Base-by-base conservation (phyloP, 208 protist genomes). In the Novymonas esmeraldas region DNA sequence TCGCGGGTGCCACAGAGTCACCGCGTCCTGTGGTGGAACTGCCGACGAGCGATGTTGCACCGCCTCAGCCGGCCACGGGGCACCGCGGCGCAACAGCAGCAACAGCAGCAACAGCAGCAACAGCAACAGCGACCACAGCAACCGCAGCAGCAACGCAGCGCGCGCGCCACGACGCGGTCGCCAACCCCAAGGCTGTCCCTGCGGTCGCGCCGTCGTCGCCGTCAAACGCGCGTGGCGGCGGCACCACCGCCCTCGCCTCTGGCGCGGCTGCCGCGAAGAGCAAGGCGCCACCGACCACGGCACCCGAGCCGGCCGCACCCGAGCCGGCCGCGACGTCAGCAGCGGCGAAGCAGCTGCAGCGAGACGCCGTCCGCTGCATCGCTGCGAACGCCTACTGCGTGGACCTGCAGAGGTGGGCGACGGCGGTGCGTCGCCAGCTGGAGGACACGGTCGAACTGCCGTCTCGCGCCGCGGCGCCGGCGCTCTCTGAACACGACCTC, bases 341-440 rank as follows among this genome's bases (percentile, higher is more conserved):
- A 16, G 13, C 41, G 9, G 28, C 28, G 18, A 20, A 33, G 7
- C n/a, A 13, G 18, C 11, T 28, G 44, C 28, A 36, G 5, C 22
- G 33, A 22, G 56, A 16, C 33, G 39, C 67, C 7, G 44, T 66
- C 39, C n/a, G 52, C 31, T 16, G n/a, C 29, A 20, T 65, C n/a
- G 41, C 39, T 2, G 67, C 65, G 38, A 73, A 73, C 38, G 67
- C 55, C 16, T 73, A 73, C 67, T 38, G 39, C 45, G 45, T 73
- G 2, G 52, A 73, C 38, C 20, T 73, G 18, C 26, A 16, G 10
- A 3, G 6, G 31, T 73, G 67, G 59, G 57, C 51, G 9, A 31
- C 51, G 11, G 22, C 18, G 41, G 26, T 66, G 51, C 59, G 33
- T 6, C 59, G 57, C 18, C 28, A 34, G 0, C 28, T 73, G 22